These are phyloP conservation scores for Trichoderma hamatum DNA, from an alignment of 2,329 filamentous ascomycete species.

Conservation along the genomic window DNA sequence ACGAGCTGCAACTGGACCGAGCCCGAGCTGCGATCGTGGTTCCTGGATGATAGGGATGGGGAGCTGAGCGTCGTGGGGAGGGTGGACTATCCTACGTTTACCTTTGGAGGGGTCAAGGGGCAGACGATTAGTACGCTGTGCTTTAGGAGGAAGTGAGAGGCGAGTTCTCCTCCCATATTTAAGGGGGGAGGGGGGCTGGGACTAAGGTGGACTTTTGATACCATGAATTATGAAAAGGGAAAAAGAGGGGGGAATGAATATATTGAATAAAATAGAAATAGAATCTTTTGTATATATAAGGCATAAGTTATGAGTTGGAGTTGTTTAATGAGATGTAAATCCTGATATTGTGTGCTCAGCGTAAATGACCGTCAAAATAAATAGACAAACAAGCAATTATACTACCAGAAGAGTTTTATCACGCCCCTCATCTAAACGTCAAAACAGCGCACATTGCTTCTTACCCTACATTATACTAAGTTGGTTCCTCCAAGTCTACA, in stretches of 20 bases:
- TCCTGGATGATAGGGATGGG: constrained; percentile 54
- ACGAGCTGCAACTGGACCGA: constrained; percentile 99
- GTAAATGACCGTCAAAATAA: background rate
- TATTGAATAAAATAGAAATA: background rate
- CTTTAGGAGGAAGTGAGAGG: constrained; percentile 51
- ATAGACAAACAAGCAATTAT: background rate
- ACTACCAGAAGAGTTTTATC: background rate
- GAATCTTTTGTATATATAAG: background rate
- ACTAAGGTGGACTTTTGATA: background rate
- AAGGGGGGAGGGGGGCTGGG: background rate
- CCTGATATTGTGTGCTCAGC: background rate
- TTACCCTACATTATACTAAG: background rate
- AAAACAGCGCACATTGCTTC: background rate
- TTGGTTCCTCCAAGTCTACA: constrained; percentile 2
- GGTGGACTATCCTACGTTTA: constrained; percentile 83
- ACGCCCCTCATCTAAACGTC: background rate
- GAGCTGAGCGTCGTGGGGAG: constrained; percentile 64
- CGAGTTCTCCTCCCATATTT: background rate
- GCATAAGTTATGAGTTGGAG: background rate
- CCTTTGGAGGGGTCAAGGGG: constrained; percentile 85
- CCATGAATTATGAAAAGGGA: background rate
- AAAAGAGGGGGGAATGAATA: background rate
- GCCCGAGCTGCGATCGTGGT: constrained; percentile 80
- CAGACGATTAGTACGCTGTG: constrained; percentile 88
- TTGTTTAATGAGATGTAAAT: background rate